Evolutionary conservation across 371 early-diverging fungal genomes (phyloP), one percentile per base, ranked within the genome.

Genomic region (Mortierella sp.): DNA sequence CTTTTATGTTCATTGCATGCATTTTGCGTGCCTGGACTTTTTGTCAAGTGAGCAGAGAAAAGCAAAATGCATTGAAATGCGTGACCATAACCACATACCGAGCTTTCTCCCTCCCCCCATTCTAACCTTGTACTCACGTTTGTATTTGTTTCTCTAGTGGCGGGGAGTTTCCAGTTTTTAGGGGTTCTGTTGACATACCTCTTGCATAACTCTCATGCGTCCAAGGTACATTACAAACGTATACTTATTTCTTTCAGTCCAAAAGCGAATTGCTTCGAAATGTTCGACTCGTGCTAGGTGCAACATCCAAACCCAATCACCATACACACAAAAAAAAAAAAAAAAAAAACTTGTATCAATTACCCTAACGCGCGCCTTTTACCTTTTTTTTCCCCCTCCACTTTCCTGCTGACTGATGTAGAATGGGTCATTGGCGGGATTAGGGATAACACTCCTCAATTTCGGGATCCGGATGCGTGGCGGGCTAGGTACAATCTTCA

Each of bases 141-240:
- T 38, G 32, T 16, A 24, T 41, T 43, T 54, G 24, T 44, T 11
- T 44, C 18, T 56, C 38, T 82, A 93, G 93, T 92, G 32, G 90
- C 92, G 74, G 83, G 88, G 63, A 89, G 92, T 54, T 93, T 93
- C 80, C 93, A 93, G 73, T 90, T 93, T 74, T 89, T 92, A 43
- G 93, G 93, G 12, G 91, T 91, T 60, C 83, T 93, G 84, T 80
- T 93, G 83, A 92, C 92, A 4, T 93, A 92, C 75, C 78, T 93
- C 48, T 75, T 92, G 38, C 91, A 91, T 76, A 92, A 92, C 76
- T 89, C 93, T 18, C 92, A 92, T 83, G 92, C 92, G 21, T 89
- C 91, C 56, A 91, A 91, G 90, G 91, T 90, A 85, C 74, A 70
- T 24, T 7, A n/a, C 1, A 10, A 12, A 38, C 49, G 51, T 10